These are phyloP conservation scores for Podospora appendiculata DNA, from an alignment of 495 filamentous ascomycete species.

Conservation along the genomic window DNA sequence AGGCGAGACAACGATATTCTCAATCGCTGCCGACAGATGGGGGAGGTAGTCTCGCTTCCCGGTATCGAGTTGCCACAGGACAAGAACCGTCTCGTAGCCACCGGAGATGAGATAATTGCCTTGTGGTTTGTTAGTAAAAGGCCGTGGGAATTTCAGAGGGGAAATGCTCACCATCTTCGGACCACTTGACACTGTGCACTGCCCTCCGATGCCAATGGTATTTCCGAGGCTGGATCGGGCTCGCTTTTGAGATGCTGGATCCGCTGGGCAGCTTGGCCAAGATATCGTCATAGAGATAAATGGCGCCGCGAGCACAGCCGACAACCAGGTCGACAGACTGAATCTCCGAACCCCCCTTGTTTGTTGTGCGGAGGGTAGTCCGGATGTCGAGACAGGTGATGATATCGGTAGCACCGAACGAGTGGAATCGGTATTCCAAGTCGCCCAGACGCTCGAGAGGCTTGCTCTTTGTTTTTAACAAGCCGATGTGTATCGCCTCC, in stretches of 20 bases:
- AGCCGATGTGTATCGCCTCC: slow-evolving; percentile 29
- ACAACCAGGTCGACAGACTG: slow-evolving; percentile 59
- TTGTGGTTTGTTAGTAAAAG: slow-evolving; percentile 26
- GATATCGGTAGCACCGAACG: slow-evolving; percentile 43
- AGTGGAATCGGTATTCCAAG: slow-evolving; percentile 40
- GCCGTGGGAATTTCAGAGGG: not conserved
- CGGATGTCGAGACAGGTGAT: slow-evolving; percentile 52
- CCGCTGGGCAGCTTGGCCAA: slow-evolving; percentile 42
- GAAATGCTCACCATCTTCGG: slow-evolving; percentile 65
- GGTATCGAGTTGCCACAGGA: slow-evolving; percentile 94
- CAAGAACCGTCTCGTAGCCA: slow-evolving; percentile 80
- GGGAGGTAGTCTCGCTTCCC: slow-evolving; percentile 71
- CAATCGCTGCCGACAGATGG: slow-evolving; percentile 76
- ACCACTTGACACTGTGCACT: slow-evolving; percentile 79
- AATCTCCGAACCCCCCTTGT: slow-evolving; percentile 25
- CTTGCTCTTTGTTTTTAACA: slow-evolving; percentile 15
- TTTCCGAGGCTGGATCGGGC: slow-evolving; percentile 40
- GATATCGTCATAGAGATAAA: slow-evolving; percentile 72
- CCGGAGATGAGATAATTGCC: slow-evolving; percentile 96
- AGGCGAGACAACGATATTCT: slow-evolving; percentile 75
- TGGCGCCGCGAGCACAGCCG: slow-evolving; percentile 64
- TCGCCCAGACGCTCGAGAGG: slow-evolving; percentile 19
- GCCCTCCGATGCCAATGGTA: slow-evolving; percentile 88
- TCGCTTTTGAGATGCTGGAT: slow-evolving; percentile 20
- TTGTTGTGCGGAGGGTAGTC: slow-evolving; percentile 15